Percentiles rank a stretch among this genome's conserved stretches.
Conservation (phyloP, 1,139 yeast genomes). For the Diutina mesorugosa region DNA sequence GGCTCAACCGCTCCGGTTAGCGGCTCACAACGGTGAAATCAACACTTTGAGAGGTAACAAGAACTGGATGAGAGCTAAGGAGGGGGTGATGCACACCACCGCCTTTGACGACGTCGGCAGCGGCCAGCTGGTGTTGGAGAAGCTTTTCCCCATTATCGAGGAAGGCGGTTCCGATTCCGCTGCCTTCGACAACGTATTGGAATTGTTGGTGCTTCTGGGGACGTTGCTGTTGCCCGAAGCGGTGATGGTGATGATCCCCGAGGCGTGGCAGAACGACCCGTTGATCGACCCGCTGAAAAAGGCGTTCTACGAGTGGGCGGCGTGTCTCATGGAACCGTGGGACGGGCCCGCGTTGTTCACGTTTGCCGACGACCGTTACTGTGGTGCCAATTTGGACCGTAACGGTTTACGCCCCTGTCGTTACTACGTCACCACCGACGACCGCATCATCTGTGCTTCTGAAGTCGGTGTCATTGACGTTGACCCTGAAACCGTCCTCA, state of each 20-base stretch:
- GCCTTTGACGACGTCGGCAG: slow-evolving; percentile 55
- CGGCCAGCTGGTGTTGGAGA: slow-evolving; percentile 35
- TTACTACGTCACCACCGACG: slow-evolving; percentile 88
- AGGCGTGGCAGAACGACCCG: slow-evolving; percentile 90
- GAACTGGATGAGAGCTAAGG: slow-evolving; percentile 98
- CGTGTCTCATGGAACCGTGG: slow-evolving; percentile 99
- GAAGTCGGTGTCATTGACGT: slow-evolving; percentile 96
- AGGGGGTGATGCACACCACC: slow-evolving; percentile 85
- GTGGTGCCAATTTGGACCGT: slow-evolving; percentile 97
- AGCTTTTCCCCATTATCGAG: slow-evolving; percentile 87
- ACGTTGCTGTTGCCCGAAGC: slow-evolving; percentile 92
- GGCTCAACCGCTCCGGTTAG: slow-evolving; percentile 95
- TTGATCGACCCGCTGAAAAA: slow-evolving; percentile 81
- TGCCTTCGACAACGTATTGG: slow-evolving; percentile 91
- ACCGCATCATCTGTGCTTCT: slow-evolving; percentile 93
- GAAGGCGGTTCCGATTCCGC: slow-evolving; percentile 99
- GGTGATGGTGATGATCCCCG: slow-evolving; percentile 93
- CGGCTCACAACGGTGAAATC: slow-evolving; percentile 98
- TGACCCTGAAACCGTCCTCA: slow-evolving; percentile 69
- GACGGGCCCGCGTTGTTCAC: slow-evolving; percentile 98
- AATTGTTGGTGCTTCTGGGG: slow-evolving; percentile 83
- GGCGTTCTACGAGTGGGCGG: slow-evolving; percentile 99
- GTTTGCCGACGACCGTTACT: slow-evolving; percentile 93
- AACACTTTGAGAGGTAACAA: slow-evolving; percentile 95
- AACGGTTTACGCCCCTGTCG: slow-evolving; percentile 98